Evolutionary conservation across 2,329 filamentous ascomycete genomes (phyloP), one percentile per base, ranked within the genome.

Genomic region (Colletotrichum sp.): DNA sequence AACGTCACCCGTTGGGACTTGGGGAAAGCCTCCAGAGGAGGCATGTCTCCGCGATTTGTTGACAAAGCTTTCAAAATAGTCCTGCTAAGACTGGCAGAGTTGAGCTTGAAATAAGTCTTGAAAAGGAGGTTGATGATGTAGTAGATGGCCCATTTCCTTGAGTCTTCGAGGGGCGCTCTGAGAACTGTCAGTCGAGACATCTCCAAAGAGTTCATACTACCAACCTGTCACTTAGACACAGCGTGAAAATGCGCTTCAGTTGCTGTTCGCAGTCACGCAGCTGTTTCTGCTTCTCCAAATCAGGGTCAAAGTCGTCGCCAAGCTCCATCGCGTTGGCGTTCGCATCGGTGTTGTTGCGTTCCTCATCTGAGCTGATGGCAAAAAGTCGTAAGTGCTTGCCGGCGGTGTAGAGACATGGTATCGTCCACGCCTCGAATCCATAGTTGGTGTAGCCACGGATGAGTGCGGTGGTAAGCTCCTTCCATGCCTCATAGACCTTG

Each of bases 91-190:
- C 92, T 93, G 73, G 98, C 94, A 39, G 94, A 95, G 85, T 98
- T 98, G 78, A 98, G 89, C 87, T 95, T 98, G 88, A 99, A 99
- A 84, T 98, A 98, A 2, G 96, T 98, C 86, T 98, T 98, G 91
- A 99, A 99, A 16, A 98, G 89, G 9, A 99, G 90, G 82, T 98
- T 98, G 81, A 96, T 95, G 78, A 96, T 93, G 84, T 96, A 96
- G 87, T 99, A 99, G 64, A 98, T 94, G 8, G 95, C 98, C 97
- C 97, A 99, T 91, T 98, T 99, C 71, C 97, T 93, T 11, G 96
- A 98, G 80, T 98, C 94, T 81, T 96, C 93, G 60, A 98, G 88
- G 16, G 94, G 93, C 76, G 94, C 94, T 84, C 95, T 96, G 80
- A 70, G 71, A 63, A 65, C 9, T 13, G 32, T 75, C 76, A 75